Evolutionary conservation across 2,329 filamentous ascomycete genomes (phyloP).

Genomic region (Ceratocystis destructans): DNA sequence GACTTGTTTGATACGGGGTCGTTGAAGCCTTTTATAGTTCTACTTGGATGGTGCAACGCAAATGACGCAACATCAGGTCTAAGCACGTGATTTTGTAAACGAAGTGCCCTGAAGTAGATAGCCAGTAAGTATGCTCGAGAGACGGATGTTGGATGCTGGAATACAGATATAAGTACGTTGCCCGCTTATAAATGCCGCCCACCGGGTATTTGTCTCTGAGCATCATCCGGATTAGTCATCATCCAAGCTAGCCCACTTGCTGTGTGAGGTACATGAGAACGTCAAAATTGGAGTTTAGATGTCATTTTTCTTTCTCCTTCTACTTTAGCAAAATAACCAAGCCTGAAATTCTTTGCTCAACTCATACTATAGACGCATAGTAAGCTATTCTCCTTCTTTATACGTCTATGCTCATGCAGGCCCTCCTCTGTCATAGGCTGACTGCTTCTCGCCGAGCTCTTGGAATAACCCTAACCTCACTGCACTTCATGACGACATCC

Average conservation of each 20-base stretch:
- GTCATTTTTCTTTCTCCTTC: too few species aligned
- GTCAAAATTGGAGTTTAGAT: too few species aligned
- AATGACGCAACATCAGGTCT: background rate
- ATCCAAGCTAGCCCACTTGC: background rate
- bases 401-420: background rate
- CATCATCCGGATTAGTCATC: background rate
- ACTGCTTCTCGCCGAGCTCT: background rate
- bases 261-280: too few species aligned
- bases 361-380: too few species aligned
- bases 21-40: too few species aligned
- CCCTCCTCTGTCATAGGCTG: background rate
- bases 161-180: background rate
- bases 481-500: background rate
- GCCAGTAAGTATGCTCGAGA: too few species aligned
- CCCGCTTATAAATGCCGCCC: background rate
- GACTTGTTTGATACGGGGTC: background rate
- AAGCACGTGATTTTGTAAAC: background rate
- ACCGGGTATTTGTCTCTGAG: background rate
- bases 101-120: too few species aligned
- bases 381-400: background rate
- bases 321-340: background rate
- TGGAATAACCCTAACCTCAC: conserved; percentile 9
- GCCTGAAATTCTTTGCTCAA: background rate
- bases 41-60: background rate
- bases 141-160: too few species aligned